These are phyloP conservation scores for Agrostemma githago DNA, from an alignment of 148 eudicot species.

Conservation along the genomic window DNA sequence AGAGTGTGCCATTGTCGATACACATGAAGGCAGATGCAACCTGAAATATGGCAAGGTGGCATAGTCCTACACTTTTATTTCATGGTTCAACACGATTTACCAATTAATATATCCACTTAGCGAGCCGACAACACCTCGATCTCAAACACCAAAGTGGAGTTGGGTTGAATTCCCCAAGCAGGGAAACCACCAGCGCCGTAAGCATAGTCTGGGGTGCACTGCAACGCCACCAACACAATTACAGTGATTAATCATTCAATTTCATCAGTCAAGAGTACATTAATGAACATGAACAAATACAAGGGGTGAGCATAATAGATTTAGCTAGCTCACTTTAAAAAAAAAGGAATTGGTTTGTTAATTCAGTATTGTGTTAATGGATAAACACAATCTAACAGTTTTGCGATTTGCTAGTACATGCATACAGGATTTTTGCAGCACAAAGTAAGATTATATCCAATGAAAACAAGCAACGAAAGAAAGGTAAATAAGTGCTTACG, in stretches of 20 bases:
- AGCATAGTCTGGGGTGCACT: slow-evolving; percentile 95
- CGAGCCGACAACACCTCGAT: slow-evolving; percentile 70
- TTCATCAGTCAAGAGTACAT: background rate
- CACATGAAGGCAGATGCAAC: slow-evolving; percentile 8
- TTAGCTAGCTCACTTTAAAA: background rate
- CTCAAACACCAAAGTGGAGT: slow-evolving; percentile 81
- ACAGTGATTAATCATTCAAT: background rate
- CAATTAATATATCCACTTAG: slow-evolving; percentile 25
- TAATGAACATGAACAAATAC: background rate
- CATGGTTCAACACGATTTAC: slow-evolving; percentile 1
- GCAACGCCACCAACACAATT: slow-evolving; percentile 23
- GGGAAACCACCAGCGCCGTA: slow-evolving; percentile 72
- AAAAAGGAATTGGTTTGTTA: background rate
- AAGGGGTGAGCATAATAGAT: background rate
- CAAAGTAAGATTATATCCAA: background rate
- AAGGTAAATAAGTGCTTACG: slow-evolving; percentile 34
- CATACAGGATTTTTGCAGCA: background rate
- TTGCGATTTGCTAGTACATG: background rate
- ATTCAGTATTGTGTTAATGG: background rate
- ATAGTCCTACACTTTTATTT: slow-evolving; percentile 26
- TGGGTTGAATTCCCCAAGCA: slow-evolving; percentile 90
- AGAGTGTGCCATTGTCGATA: background rate
- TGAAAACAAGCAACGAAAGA: background rate
- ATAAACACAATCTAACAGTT: background rate
- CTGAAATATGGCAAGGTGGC: background rate